Base-by-base conservation (phyloP, 2,329 filamentous ascomycete genomes). In the Pyrenochaeta sp. region DNA sequence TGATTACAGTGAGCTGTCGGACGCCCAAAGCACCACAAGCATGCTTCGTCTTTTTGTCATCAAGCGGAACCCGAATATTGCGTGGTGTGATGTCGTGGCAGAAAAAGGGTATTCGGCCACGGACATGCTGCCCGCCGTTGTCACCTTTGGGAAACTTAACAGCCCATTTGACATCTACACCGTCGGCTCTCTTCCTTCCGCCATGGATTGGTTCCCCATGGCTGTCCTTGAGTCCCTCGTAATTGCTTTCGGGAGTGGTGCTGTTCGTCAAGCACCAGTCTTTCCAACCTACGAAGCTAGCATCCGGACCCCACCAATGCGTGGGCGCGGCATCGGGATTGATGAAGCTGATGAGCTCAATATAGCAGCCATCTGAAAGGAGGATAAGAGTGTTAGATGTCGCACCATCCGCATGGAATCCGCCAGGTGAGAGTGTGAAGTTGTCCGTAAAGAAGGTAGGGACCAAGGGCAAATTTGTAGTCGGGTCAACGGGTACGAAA, bases 331-430 rank as follows among this genome's bases (percentile, higher is more conserved):
- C 62, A 30, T 72, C 67, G 36, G 78, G 80, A 17, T 82, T 69
- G 43, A 85, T 76, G 67, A 89, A 90, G 33, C 85, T 82, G 54
- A 89, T 87, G 45, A 90, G 76, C 66, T 90, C 87, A 47, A 90
- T 76, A 73, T 90, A 90, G 18, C 82, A 82, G 27, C 87, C 87
- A 61, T 90, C 87, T 21, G 77, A 64, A 54, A 90, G 83, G 12
- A 88, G 74, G 17, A 89, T 81, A 15, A 90, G 82, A 37, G 81
- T 82, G 74, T 90, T 90, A 81, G 82, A 1, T 82, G 90, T 60
- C 77, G 68, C 77, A 12, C 82, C 82, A 57, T 87, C 87, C 7
- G 85, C 82, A 63, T 90, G 87, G 14, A 75, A 78, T 31, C 87
- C 87, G 48, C 88, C 87, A 2, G 83, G 79, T 29, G 82, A 81